Evolutionary conservation across 1,284 basidiomycete species (phyloP).

Genomic region (Trichosporon inkin): DNA sequence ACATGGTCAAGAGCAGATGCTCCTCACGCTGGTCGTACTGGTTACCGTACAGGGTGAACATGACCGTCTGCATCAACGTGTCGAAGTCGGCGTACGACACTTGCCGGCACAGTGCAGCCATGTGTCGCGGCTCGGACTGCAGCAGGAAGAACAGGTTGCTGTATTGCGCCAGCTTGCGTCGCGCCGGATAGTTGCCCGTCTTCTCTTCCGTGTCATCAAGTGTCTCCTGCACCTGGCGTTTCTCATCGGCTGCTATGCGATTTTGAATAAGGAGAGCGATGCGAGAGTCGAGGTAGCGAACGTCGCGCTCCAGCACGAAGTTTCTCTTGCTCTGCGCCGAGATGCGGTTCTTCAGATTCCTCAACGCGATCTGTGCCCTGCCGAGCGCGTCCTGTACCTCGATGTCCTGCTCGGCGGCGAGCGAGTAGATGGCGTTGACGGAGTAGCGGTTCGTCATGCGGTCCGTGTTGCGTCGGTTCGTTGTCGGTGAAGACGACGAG

Average conservation of each 20-base stretch:
- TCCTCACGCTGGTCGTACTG: conserved; percentile 99
- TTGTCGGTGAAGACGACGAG: conserved; percentile 12
- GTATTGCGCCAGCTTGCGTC: conserved; percentile 85
- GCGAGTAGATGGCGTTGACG: conserved; percentile 91
- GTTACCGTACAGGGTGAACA: conserved; percentile 99
- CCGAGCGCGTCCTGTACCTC: conserved; percentile 98
- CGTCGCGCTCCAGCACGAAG: conserved; percentile 96
- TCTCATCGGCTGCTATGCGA: conserved; percentile 93
- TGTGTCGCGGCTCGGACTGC: conserved; percentile 94
- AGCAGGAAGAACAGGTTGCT: conserved; percentile 98
- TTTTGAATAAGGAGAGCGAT: conserved; percentile 98
- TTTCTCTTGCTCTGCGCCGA: conserved; percentile 99
- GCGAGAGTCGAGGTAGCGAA: conserved; percentile 93
- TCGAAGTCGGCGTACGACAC: conserved; percentile 96
- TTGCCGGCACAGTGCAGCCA: conserved; percentile 93
- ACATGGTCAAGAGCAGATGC: conserved; percentile 97
- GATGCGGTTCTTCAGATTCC: conserved; percentile 95
- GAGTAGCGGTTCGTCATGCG: conserved; percentile 94
- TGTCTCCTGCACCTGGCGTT: conserved; percentile 88
- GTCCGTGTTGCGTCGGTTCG: conserved; percentile 54
- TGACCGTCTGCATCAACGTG: conserved; percentile 97
- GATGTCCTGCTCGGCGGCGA: conserved; percentile 97
- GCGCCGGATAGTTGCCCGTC: conserved; percentile 79
- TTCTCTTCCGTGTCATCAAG: conserved; percentile 85
- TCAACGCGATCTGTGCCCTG: conserved; percentile 90